Conservation (phyloP, 768 basidiomycete species). For the Mycena haematopus region DNA sequence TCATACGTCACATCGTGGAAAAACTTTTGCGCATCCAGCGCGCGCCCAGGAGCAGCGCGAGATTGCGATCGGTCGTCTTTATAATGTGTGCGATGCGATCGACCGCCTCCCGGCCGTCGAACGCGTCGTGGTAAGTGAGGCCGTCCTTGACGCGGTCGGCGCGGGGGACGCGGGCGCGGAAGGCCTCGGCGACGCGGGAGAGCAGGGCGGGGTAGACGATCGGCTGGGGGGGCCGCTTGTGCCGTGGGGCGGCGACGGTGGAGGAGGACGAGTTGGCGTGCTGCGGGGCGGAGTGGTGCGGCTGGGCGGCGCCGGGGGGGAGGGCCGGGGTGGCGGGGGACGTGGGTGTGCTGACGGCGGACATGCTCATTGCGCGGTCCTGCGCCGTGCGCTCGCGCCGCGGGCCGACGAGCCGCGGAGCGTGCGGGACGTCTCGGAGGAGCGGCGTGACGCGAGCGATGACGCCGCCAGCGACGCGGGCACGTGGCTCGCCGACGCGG, state of each 20-base stretch:
- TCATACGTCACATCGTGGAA: constrained; percentile 99
- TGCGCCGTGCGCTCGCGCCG: constrained; percentile 67
- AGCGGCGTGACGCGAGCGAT: constrained; percentile 53
- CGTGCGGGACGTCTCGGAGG: constrained; percentile 73
- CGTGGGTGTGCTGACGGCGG: constrained; percentile 63
- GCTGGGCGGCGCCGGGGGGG: constrained; percentile 37
- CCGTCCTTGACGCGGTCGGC: constrained; percentile 92
- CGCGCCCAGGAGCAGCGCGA: constrained; percentile 93
- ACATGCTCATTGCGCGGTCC: constrained; percentile 82
- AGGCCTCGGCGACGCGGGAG: constrained; percentile 93
- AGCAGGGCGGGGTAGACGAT: constrained; percentile 95
- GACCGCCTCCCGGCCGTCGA: constrained; percentile 96
- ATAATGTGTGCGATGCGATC: constrained; percentile 98
- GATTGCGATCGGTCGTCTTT: constrained; percentile 96
- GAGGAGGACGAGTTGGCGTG: constrained; percentile 23
- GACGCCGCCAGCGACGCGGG: background rate
- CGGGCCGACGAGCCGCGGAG: constrained; percentile 56
- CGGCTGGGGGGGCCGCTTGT: constrained; percentile 56
- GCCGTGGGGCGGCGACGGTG: constrained; percentile 29
- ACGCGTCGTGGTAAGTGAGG: constrained; percentile 93
- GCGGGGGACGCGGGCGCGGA: constrained; percentile 80
- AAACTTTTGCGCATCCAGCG: constrained; percentile 97
- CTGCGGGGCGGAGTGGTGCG: background rate
- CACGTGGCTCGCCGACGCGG: background rate
- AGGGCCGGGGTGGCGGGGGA: constrained; percentile 45